Conservation (phyloP, 257 asterid genomes). For the Knoxia roxburghii region DNA sequence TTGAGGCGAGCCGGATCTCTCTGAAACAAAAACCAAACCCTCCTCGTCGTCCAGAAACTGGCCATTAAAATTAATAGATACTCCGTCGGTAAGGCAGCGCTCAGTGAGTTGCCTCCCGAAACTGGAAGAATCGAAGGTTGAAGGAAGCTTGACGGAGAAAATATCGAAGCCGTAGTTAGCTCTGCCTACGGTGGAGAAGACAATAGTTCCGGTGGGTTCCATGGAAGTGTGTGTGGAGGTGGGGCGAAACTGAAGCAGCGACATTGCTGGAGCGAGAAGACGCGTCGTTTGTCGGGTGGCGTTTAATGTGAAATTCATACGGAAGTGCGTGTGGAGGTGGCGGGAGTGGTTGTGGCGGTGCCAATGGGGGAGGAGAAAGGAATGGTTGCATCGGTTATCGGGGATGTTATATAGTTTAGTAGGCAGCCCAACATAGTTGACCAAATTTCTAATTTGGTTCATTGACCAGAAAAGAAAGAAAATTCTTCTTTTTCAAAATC, state of each 20-base stretch:
- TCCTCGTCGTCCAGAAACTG: conserved; percentile 43
- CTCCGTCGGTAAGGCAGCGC: conserved; percentile 62
- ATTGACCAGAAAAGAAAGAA: too few species aligned
- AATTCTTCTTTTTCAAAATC: too few species aligned
- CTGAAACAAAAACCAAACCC: conserved; percentile 50
- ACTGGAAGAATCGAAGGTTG: background rate
- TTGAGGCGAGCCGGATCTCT: conserved; percentile 58
- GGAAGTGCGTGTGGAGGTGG: too few species aligned
- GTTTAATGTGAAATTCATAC: too few species aligned
- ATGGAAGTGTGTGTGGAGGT: conserved; percentile 13
- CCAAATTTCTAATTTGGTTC: too few species aligned
- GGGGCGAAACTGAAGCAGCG: background rate
- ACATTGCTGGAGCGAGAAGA: too few species aligned
- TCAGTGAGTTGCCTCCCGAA: conserved; percentile 16
- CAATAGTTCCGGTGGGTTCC: conserved; percentile 60
- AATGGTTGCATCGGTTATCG: too few species aligned
- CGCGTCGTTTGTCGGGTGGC: too few species aligned
- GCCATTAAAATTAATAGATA: conserved; percentile 60
- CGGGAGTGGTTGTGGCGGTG: too few species aligned
- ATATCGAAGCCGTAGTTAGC: conserved; percentile 66
- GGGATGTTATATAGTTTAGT: too few species aligned
- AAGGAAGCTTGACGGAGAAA: conserved; percentile 45
- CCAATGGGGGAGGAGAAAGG: too few species aligned
- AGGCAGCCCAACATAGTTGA: too few species aligned
- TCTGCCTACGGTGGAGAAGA: conserved; percentile 66